Evolutionary conservation across 2,329 filamentous ascomycete genomes (phyloP).

Genomic region (Diaporthe citrichinensis): DNA sequence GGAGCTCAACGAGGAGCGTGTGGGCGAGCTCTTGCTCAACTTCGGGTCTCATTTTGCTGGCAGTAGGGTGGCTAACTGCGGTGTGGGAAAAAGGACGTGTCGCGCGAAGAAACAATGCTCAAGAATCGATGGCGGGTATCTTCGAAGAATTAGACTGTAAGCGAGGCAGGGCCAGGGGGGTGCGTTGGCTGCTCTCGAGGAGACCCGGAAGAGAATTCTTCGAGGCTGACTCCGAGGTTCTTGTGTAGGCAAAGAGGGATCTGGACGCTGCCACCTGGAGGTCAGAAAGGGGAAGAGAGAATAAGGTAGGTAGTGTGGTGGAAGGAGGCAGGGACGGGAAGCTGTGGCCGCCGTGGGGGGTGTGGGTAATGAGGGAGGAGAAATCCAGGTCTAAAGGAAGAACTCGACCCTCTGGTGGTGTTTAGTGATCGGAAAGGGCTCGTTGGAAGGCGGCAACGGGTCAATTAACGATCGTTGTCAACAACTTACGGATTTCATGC

Average conservation of each 20-base stretch:
- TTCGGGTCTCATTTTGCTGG: slow-evolving; percentile 89
- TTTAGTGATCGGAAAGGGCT: background rate
- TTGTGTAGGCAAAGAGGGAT: slow-evolving; percentile 10
- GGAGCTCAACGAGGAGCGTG: slow-evolving; percentile 96
- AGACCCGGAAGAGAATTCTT: slow-evolving; percentile 26
- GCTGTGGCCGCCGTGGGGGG: slow-evolving; percentile 19
- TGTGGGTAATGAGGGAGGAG: slow-evolving; percentile 30
- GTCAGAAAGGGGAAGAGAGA: slow-evolving; percentile 31
- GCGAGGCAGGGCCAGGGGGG: background rate
- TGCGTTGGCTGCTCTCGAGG: slow-evolving; percentile 25
- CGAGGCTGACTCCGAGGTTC: slow-evolving; percentile 1
- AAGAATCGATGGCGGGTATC: slow-evolving; percentile 41
- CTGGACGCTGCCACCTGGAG: slow-evolving; percentile 25
- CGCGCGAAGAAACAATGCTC: slow-evolving; percentile 33
- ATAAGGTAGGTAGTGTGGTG: background rate
- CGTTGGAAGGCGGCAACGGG: slow-evolving; percentile 13
- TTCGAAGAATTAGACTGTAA: slow-evolving; percentile 27
- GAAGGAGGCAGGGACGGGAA: slow-evolving; percentile 16
- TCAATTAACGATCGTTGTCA: slow-evolving; percentile 18
- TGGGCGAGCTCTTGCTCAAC: slow-evolving; percentile 99
- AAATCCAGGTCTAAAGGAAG: slow-evolving; percentile 14
- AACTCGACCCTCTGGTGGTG: slow-evolving; percentile 11
- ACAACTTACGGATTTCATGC: slow-evolving; percentile 33
- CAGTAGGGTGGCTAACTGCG: slow-evolving; percentile 42
- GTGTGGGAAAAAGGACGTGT: slow-evolving; percentile 30